Conservation (phyloP, 192 early-diverging fungal genomes). For the Phycomyces nitens region DNA sequence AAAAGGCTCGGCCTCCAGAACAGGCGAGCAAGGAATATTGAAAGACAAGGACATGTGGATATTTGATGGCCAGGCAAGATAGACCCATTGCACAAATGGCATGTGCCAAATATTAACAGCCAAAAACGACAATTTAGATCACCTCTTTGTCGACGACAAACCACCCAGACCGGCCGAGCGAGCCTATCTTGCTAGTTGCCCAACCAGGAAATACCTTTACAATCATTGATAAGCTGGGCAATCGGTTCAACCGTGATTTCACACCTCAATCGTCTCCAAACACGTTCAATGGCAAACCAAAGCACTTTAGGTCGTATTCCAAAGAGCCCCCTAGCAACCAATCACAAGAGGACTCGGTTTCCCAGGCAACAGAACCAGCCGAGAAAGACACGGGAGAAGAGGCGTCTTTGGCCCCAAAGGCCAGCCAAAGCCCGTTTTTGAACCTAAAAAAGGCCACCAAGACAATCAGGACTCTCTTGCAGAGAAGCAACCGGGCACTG, state of each 20-base stretch:
- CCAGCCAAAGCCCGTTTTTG: background rate
- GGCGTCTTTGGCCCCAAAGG: too few species aligned
- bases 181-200: constrained; percentile 48
- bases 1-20: background rate
- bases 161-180: constrained; percentile 35
- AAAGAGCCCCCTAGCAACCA: background rate
- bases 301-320: background rate
- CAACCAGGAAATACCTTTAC: constrained; percentile 50
- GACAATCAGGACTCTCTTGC: constrained; percentile 18
- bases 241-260: constrained; percentile 34
- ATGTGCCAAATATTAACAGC: background rate
- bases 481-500: constrained; percentile 6
- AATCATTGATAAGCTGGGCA: constrained; percentile 40
- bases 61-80: constrained; percentile 49
- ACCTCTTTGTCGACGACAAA: constrained; percentile 44
- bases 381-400: too few species aligned
- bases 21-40: constrained; percentile 5
- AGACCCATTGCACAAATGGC: background rate
- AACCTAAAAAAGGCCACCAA: constrained; percentile 4
- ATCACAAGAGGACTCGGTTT: background rate
- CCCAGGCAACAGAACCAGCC: too few species aligned
- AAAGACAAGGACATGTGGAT: constrained; percentile 51
- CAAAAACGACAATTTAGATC: constrained; percentile 36
- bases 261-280: constrained; percentile 23
- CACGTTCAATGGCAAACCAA: background rate